Evolutionary conservation across 1,139 yeast species (phyloP).

Genomic region (Magnusiomyces suaveolens): DNA sequence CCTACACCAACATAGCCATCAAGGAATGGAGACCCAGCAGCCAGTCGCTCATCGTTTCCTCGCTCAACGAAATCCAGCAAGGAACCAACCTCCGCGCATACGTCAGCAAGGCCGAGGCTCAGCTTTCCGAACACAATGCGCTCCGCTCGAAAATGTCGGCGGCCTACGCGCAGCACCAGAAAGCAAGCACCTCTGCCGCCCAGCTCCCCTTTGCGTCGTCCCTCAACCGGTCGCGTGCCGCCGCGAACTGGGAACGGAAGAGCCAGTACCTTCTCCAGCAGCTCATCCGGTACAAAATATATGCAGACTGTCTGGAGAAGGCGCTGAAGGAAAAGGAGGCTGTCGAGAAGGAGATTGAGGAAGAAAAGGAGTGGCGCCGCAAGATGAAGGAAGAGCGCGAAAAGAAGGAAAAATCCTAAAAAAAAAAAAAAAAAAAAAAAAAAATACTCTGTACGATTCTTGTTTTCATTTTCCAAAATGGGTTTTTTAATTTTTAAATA

Average conservation of each 20-base stretch:
- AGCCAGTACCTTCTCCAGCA: conserved; percentile 28
- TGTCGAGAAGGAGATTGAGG: background rate
- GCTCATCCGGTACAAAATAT: conserved; percentile 25
- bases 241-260: conserved; percentile 30
- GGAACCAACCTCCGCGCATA: conserved; percentile 24
- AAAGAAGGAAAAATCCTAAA: background rate
- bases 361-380: conserved; percentile 1
- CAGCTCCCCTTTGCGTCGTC: background rate
- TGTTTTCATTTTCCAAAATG: no score
- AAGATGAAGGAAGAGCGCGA: background rate
- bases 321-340: conserved; percentile 18
- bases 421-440: no score
- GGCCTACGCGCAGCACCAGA: conserved; percentile 18
- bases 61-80: conserved; percentile 27
- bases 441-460: no score
- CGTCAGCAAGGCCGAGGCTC: conserved; percentile 23
- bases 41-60: conserved; percentile 27
- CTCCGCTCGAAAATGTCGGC: conserved; percentile 21
- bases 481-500: no score
- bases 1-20: conserved; percentile 25
- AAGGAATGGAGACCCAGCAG: conserved; percentile 30
- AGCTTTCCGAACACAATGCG: conserved; percentile 25
- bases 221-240: conserved; percentile 21
- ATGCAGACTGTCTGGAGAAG: conserved; percentile 24
- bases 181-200: background rate